Evolutionary conservation across 352 stramenopile genomes (phyloP), one percentile per base, ranked within the genome.

Genomic region (Pythium insidiosum): DNA sequence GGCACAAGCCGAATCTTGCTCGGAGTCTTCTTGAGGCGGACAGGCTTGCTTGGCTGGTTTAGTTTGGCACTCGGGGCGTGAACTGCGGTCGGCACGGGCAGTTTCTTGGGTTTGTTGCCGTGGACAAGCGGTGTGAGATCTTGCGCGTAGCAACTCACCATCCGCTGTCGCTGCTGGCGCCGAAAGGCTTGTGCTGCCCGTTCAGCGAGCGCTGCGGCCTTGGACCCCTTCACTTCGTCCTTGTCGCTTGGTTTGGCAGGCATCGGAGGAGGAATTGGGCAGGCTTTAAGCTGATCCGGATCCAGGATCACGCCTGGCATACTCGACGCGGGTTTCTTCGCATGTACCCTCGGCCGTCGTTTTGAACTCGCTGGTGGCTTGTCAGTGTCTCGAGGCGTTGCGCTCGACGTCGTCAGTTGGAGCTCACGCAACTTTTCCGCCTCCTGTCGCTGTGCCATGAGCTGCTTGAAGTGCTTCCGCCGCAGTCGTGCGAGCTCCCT

Each of bases 41-140:
- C 57, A 15, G 63, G 47, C 15, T 68, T 70, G 15, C 22, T 48
- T 0, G 35, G 33, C 11, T 62, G 52, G 16, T 20, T 44, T 39
- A 23, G 13, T 31, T 38, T 9, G 40, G 50, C 6, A 35, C 19
- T 15, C 42, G 42, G 20, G 52, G 31, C 5, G 30, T 16, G 19
- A 43, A 37, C 30, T 51, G 29, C 18, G 13, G 58, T 60, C 10
- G 63, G 54, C 12, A 66, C 40, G 0, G 66, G 56, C 6, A 84
- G 44, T 20, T 60, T 60, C 48, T 63, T 78, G 13, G 70, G 73
- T 19, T 72, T 78, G 15, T 53, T 36, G 6, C 70, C 73, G 33
- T 76, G 39, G 24, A 84, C 53, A 13, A 86, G 58, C 11, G 70
- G 73, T 4, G 70, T 71, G 12, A 86, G 51, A 31, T 86, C 73